phyloP scores from a whole-genome alignment of 139 green algal species.

The Chlamydomonas asymmetrica region DNA sequence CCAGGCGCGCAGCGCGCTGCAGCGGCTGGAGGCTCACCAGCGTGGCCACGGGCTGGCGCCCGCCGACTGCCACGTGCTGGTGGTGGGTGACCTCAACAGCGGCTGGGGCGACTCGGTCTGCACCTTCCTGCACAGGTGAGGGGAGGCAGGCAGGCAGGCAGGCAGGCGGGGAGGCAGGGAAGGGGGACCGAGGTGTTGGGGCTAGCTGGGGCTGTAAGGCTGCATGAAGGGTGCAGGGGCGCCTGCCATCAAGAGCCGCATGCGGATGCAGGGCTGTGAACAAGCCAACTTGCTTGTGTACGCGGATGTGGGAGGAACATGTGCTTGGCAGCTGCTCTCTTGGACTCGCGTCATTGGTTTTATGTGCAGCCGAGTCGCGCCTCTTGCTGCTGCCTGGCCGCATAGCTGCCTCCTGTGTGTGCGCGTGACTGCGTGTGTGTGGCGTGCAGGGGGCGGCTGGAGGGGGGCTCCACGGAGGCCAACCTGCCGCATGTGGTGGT shows the following conservation, averaged over 20 bases:
- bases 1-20: conserved; percentile 52
- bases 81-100: conserved; percentile 61
- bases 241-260: too few relatives aligned
- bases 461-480: conserved; percentile 50
- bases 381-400: too few relatives aligned
- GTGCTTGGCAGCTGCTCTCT: too few relatives aligned
- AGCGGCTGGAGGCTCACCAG: conserved; percentile 46
- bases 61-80: conserved; percentile 25
- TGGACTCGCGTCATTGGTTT: too few relatives aligned
- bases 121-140: conserved; percentile 40
- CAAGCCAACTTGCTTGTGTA: too few relatives aligned
- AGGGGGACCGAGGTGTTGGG: neutral
- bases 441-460: conserved; percentile 38
- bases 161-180: neutral
- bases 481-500: conserved; percentile 42
- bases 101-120: conserved; percentile 35
- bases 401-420: too few relatives aligned
- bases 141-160: too few relatives aligned
- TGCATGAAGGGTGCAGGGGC: too few relatives aligned
- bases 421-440: neutral
- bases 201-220: neutral
- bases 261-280: too few relatives aligned
- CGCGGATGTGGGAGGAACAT: too few relatives aligned
- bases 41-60: neutral
- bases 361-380: too few relatives aligned